phyloP scores from a whole-genome alignment of 108 stramenopile species.

The Seminavis robusta region DNA sequence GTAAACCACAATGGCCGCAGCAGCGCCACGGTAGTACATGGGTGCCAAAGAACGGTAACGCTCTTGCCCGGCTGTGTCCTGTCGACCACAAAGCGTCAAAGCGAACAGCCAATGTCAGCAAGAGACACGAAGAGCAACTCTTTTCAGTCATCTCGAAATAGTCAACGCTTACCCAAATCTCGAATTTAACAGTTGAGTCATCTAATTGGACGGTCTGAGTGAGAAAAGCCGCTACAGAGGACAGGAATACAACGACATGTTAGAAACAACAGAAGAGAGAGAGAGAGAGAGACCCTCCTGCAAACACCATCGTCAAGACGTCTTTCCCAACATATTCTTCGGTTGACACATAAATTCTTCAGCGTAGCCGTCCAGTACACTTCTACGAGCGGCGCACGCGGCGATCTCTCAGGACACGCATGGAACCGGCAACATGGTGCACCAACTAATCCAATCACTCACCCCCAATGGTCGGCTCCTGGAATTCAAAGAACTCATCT shows the following conservation, averaged over 20 bases:
- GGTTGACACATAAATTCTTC: background rate
- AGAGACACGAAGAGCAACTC: background rate
- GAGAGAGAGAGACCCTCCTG: background rate
- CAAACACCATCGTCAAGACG: too few relatives aligned
- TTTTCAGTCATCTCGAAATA: too few relatives aligned
- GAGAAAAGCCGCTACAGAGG: slow-evolving; percentile 85
- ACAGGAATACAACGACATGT: slow-evolving; percentile 9
- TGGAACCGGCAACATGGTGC: background rate
- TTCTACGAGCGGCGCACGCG: too few relatives aligned
- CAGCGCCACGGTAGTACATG: slow-evolving; percentile 87
- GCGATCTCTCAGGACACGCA: too few relatives aligned
- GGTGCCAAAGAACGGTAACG: slow-evolving; percentile 97
- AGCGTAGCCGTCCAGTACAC: background rate
- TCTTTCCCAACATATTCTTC: background rate
- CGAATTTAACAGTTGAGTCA: slow-evolving; percentile 95
- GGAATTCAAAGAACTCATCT: slow-evolving; percentile 99
- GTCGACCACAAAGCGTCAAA: too few relatives aligned
- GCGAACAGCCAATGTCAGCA: background rate
- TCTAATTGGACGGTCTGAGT: slow-evolving; percentile 94
- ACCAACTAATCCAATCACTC: too few relatives aligned
- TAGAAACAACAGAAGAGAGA: background rate
- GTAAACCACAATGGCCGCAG: slow-evolving; percentile 81
- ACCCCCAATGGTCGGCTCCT: slow-evolving; percentile 97
- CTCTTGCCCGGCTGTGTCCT: slow-evolving; percentile 95
- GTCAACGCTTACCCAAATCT: slow-evolving; percentile 93